Evolutionary conservation across 2,329 filamentous ascomycete species (phyloP), one percentile per base, ranked within the genome.

Genomic region (Exophiala lecanii-corni): DNA sequence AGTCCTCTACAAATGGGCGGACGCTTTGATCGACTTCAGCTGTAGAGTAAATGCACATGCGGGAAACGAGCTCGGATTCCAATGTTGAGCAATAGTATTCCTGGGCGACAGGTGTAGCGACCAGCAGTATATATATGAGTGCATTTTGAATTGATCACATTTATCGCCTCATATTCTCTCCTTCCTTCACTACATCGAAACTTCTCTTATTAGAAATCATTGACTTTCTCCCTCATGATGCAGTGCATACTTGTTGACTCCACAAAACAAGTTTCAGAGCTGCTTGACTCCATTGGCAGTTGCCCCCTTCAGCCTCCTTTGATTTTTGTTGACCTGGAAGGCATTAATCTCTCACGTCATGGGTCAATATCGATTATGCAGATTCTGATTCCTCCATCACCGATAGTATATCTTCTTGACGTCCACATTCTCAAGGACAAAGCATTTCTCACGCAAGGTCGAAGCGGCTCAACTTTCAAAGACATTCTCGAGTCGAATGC

Each of bases 271-370:
- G 10, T 33, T 6, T 7, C 6, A 6, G 10, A 33, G 7, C 30
- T 33, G 7, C 30, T 33, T 15, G 13, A 33, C 6, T 7, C 30
- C 30, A 33, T 33, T 13, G 10, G 7, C 6, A 17, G 6, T 7
- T 17, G 10, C 16, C 30, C 30, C 16, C 7, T 33, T 6, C 7
- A 33, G 7, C 30, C 7, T 9, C 30, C 30, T 6, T 33, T 17
- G 6, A 6, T 76, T 2, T 76, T 66, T 51, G 18, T 77, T 10
- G 73, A 76, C 44, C 51, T 76, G 0, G 72, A 77, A 56, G 73
- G 73, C 2, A 57, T 63, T 6, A 59, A 69, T 5, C 66, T 75
- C 5, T 56, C 48, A 6, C 59, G 70, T 2, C 28, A 67, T 12
- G 71, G 72, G 2, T 62, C 58, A 4, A 57, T 76, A 7, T 72